These are phyloP conservation scores for Withania somnifera DNA, from an alignment of 305 asterid genomes.

Conservation along the genomic window DNA sequence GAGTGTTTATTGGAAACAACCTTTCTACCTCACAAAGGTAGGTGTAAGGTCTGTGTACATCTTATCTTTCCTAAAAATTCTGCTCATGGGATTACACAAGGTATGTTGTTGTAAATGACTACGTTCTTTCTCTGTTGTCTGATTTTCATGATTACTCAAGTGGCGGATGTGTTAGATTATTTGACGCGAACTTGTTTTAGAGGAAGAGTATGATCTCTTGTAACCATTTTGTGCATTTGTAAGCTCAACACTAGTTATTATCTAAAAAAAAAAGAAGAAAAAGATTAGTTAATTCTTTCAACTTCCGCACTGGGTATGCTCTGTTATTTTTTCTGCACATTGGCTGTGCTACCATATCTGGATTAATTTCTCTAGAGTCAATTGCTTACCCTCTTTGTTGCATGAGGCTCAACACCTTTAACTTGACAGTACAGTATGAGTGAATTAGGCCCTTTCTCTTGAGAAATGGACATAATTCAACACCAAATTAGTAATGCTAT, in stretches of 20 bases:
- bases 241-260: not conserved
- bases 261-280: too few species aligned
- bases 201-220: not conserved
- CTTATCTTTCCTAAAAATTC: not conserved
- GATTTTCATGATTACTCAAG: not conserved
- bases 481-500: not conserved
- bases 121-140: not conserved
- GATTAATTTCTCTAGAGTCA: not conserved
- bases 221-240: not conserved
- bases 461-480: not conserved
- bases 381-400: not conserved
- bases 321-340: not conserved
- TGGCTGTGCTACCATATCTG: not conserved
- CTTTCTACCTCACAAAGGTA: not conserved
- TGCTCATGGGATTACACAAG: not conserved
- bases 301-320: not conserved
- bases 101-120: not conserved
- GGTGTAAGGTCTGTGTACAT: not conserved
- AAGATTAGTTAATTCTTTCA: not conserved
- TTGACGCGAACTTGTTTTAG: not conserved
- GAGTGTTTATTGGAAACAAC: not conserved
- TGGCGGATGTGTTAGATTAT: not conserved
- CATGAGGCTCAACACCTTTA: not conserved
- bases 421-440: not conserved
- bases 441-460: not conserved